phyloP scores from a whole-genome alignment of 179 eudicot species.

The Beta macrorhiza region DNA sequence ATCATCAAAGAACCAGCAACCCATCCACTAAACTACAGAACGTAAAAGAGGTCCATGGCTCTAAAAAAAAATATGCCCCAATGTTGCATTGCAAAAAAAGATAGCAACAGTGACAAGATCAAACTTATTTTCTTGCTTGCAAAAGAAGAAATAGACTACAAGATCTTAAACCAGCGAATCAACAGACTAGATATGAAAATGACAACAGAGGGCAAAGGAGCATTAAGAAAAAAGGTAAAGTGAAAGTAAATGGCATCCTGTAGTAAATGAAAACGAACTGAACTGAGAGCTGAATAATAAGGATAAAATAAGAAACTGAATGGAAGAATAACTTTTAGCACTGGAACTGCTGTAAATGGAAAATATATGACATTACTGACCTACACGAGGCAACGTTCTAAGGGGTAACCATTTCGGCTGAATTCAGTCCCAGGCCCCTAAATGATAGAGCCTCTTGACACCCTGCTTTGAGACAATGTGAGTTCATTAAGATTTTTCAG shows the following conservation, averaged over 20 bases:
- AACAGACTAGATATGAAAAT: not conserved
- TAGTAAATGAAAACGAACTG: conserved; percentile 14
- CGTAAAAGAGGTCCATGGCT: not conserved
- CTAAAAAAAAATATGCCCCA: not conserved
- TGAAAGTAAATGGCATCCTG: conserved; percentile 12
- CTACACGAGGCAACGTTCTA: conserved; percentile 74
- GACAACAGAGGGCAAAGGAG: conserved; percentile 11
- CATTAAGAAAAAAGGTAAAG: conserved; percentile 18
- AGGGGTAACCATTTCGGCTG: conserved; percentile 80
- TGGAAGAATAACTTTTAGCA: conserved; percentile 35
- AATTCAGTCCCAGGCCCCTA: conserved; percentile 96
- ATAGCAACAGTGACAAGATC: not conserved
- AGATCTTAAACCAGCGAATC: conserved; percentile 10
- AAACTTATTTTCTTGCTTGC: not conserved
- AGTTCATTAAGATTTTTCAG: conserved; percentile 54
- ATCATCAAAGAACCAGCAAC: conserved; percentile 9
- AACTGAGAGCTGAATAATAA: conserved; percentile 19
- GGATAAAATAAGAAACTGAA: conserved; percentile 35
- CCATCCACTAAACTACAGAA: not conserved
- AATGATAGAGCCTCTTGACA: conserved; percentile 71
- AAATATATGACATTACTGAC: conserved; percentile 67
- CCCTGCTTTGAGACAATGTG: conserved; percentile 89
- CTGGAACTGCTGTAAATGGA: conserved; percentile 39
- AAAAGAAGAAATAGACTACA: conserved; percentile 8
- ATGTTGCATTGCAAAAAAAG: not conserved